Evolutionary conservation across 139 green algal genomes (phyloP), one percentile per base, ranked within the genome.

Genomic region (Mesotaenium endlicherianum): DNA sequence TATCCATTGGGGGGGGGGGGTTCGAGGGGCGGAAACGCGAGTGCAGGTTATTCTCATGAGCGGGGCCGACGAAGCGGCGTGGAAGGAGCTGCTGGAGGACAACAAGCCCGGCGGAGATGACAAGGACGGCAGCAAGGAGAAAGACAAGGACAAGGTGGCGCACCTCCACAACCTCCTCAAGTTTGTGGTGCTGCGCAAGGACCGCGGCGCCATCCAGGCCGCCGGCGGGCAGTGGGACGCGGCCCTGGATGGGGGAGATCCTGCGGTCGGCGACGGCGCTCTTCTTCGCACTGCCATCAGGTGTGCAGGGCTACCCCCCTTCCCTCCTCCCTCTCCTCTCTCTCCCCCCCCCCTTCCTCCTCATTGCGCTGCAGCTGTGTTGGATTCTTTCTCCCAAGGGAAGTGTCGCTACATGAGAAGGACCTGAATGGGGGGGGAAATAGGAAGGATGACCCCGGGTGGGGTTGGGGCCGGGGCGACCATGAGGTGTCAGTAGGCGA

Each of bases 271-370:
- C 34, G 80, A 86, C 40, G 41, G 16, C 36, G 80, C n/a, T 34
- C 80, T 86, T 2, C 76, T 86, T 53, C 47, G 80, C 20, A 86
- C 80, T 75, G 80, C 70, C 31, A 86, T 86, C 53, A 86, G 80
- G 80, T 85, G n/a, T n/a, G n/a, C n/a, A n/a, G n/a, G n/a, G n/a
- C n/a, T n/a, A n/a, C n/a, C n/a, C n/a, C n/a, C n/a, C n/a, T n/a
- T n/a, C n/a, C n/a, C n/a, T n/a, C n/a, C n/a, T n/a, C n/a, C n/a
- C n/a, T n/a, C n/a, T n/a, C n/a, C n/a, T n/a, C n/a, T n/a, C n/a
- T n/a, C n/a, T n/a, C n/a, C n/a, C n/a, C n/a, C n/a, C n/a, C n/a
- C n/a, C n/a, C n/a, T n/a, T n/a, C n/a, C n/a, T n/a, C n/a, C n/a
- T n/a, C n/a, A n/a, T n/a, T n/a, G n/a, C n/a, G n/a, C n/a, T n/a